phyloP scores from a whole-genome alignment of 2,329 filamentous ascomycete genomes.

The Stagonosporopsis vannaccii region DNA sequence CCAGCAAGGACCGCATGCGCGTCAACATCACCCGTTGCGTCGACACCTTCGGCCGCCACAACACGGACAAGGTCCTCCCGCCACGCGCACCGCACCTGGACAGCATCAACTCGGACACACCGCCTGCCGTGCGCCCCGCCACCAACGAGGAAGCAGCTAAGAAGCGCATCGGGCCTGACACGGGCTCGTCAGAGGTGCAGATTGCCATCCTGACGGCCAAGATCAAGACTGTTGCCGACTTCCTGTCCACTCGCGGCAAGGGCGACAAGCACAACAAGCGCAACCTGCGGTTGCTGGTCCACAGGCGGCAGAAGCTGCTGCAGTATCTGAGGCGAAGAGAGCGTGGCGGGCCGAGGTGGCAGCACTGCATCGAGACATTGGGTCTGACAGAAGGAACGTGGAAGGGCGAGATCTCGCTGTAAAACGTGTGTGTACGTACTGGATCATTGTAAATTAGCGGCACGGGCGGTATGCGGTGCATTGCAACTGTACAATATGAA shows the following conservation, averaged over 20 bases:
- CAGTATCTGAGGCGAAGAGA: conserved; percentile 89
- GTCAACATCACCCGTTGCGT: conserved; percentile 87
- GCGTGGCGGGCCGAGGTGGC: conserved; percentile 88
- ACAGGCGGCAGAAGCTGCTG: conserved; percentile 87
- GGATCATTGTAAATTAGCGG: conserved; percentile 14
- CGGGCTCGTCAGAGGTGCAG: conserved; percentile 96
- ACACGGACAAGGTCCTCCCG: conserved; percentile 76
- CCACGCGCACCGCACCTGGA: conserved; percentile 62
- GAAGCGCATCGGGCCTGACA: conserved; percentile 85
- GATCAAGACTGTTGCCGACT: conserved; percentile 80
- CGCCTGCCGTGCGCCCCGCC: conserved; percentile 53
- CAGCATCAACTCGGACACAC: conserved; percentile 54
- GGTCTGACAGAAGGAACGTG: conserved; percentile 88
- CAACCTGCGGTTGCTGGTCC: conserved; percentile 83
- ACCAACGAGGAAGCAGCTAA: conserved; percentile 38
- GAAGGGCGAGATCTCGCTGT: conserved; percentile 86
- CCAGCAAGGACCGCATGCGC: conserved; percentile 77
- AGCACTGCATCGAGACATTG: conserved; percentile 81
- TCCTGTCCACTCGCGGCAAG: conserved; percentile 73
- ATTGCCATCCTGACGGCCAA: conserved; percentile 94
- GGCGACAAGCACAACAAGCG: conserved; percentile 95
- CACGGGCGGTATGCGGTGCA: background rate
- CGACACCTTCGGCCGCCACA: conserved; percentile 87
- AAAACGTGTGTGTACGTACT: conserved; percentile 30
- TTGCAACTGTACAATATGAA: conserved; percentile 14